Evolutionary conservation across 75 land plant species (phyloP), one percentile per base, ranked within the genome.

Genomic region (Picea sitchensis): DNA sequence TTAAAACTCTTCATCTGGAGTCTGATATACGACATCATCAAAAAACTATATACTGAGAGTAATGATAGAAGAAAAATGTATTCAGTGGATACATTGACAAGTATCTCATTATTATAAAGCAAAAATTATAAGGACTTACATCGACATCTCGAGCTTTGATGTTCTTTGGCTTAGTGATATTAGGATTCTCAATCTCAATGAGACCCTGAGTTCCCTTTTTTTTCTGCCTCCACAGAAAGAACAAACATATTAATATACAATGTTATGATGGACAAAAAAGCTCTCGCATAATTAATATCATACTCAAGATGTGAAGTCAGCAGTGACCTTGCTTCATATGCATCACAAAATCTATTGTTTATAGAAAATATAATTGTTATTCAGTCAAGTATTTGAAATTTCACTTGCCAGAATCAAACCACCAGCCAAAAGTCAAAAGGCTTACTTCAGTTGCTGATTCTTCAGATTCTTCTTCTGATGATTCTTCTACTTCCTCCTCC

Each of bases 141-240:
- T 96, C 97, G 36, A 87, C 85, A 84, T 92, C 85, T 85, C 77
- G 90, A n/a, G 93, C 95, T 85, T 94, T 94, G 77, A 92, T 41
- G 36, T 73, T 94, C 87, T 88, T 96, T 54, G 88, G 63, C 82
- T 94, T 96, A 15, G 82, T 90, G 77, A 96, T 81, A 81, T 96
- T 96, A 57, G 99, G 99, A 88, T 96, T 96, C 17, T 90, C 88
- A 59, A 96, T 84, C 82, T 96, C 89, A 88, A 94, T 96, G n/a
- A 96, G 61, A 67, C 95, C 96, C 67, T 90, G 88, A 13, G 86
- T 83, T 34, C 99, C 97, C 79, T 94, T 96, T 82, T 82, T 86
- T 83, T 90, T 92, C 92, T 96, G 81, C 75, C 58, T 62, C 76
- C 32, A 57, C 64, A 11, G 62, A 26, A 73, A 34, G 68, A 9